Evolutionary conservation across 225 moss, liverwort and hornwort genomes (phyloP), one percentile per base, ranked within the genome.

Genomic region (Sphagnum tenellum): DNA sequence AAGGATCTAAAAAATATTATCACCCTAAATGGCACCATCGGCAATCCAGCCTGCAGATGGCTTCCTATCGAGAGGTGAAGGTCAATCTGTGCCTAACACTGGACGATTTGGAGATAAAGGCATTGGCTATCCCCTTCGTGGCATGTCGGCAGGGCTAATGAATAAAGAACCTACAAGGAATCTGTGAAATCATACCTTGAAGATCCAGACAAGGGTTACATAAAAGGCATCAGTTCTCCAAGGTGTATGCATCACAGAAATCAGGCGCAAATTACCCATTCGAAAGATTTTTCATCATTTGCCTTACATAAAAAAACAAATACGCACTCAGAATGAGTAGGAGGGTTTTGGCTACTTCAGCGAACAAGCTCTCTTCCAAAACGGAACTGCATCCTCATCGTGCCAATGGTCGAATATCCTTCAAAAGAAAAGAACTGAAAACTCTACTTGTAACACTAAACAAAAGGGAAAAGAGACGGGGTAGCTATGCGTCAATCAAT

Each of bases 251-350:
- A 86, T 86, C 82, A 86, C 70, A 66, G 60, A 70, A 57, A 47
- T 86, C 82, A 86, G 82, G 81, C 79, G 79, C 86, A 82, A 82
- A 82, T 86, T 86, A 86, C 82, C 79, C 79, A 77, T 82, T 70
- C 66, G 58, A 71, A 71, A 13, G 5, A 29, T 66, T 45, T 45
- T 77, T 82, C 77, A 68, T 86, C 82, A 74, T 60, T 49, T 75
- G 75, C 82, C 75, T 61, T 2, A 0, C 0, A 0, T 9, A 3
- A 4, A 45, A 45, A 48, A 8, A 12, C 0, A 73, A 53, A 74
- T 64, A 60, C 8, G 70, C 56, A 75, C 76, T 73, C 71, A 73
- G 78, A 69, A 82, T 73, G 79, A 79, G 76, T 76, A 79, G 73
- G 64, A 78, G 73, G 82, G 0, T 29, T 73, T 69, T 67, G 71